These are phyloP conservation scores for Penicillium salamii DNA, from an alignment of 495 filamentous ascomycete species.

Conservation along the genomic window DNA sequence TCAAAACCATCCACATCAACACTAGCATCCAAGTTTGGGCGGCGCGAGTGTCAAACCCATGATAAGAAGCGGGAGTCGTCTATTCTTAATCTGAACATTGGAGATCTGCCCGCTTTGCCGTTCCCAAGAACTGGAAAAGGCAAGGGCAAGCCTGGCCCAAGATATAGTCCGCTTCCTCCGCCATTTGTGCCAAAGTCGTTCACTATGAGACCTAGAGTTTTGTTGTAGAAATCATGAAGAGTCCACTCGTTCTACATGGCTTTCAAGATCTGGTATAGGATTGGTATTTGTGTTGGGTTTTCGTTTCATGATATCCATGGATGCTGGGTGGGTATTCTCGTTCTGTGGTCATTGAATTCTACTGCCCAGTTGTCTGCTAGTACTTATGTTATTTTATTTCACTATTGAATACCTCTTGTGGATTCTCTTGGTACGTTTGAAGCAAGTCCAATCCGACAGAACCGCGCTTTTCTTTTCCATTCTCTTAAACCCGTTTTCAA, in stretches of 20 bases:
- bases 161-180: conserved; percentile 23
- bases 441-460: too few species aligned
- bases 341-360: too few species aligned
- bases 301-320: not conserved
- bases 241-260: too few species aligned
- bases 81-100: conserved; percentile 17
- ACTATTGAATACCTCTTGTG: too few species aligned
- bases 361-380: too few species aligned
- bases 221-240: too few species aligned
- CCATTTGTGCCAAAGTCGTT: conserved; percentile 11
- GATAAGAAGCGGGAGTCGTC: conserved; percentile 20
- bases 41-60: not conserved
- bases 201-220: conserved; percentile 5
- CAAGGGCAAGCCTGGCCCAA: conserved; percentile 7
- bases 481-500: too few species aligned
- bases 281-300: not conserved
- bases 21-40: not conserved
- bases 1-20: conserved; percentile 3
- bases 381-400: too few species aligned
- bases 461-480: too few species aligned
- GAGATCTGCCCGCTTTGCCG: conserved; percentile 7
- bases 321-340: too few species aligned
- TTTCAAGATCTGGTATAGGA: too few species aligned
- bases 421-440: too few species aligned
- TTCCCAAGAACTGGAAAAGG: conserved; percentile 7